phyloP scores from a whole-genome alignment of 2,329 filamentous ascomycete genomes.

The Scytalidium sp. region DNA sequence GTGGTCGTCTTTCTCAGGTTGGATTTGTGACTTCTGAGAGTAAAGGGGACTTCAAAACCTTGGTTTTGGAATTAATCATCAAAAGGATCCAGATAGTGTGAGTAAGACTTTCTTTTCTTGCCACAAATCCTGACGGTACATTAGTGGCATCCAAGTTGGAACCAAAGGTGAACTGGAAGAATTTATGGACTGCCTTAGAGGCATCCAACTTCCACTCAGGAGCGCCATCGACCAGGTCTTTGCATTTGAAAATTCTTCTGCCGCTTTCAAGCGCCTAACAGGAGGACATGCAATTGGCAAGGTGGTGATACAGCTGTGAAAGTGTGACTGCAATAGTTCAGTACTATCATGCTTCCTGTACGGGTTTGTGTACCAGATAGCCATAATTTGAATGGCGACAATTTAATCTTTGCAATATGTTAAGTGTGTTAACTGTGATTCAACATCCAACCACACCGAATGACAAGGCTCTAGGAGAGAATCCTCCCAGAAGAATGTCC shows the following conservation, averaged over 20 bases:
- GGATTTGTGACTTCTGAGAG: neutral
- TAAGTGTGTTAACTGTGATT: neutral
- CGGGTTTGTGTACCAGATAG: too few relatives aligned
- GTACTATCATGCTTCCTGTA: too few relatives aligned
- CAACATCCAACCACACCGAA: neutral
- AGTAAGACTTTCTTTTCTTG: neutral
- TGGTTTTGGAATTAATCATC: neutral
- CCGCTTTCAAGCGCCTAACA: conserved; percentile 20
- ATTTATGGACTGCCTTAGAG: conserved; percentile 26
- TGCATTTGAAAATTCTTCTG: conserved; percentile 25
- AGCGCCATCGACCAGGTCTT: conserved; percentile 31
- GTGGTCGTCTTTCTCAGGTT: neutral
- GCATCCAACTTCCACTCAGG: conserved; percentile 16
- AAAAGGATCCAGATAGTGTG: neutral
- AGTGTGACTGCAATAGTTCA: too few relatives aligned
- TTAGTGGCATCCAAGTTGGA: conserved; percentile 34
- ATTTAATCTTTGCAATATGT: too few relatives aligned
- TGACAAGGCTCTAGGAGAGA: neutral
- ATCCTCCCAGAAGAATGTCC: neutral
- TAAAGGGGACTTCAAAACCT: neutral
- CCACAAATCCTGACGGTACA: conserved; percentile 7
- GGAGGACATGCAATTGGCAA: conserved; percentile 31
- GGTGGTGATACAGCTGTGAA: conserved; percentile 24
- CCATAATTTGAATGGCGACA: too few relatives aligned
- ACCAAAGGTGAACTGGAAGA: conserved; percentile 34